Conservation (phyloP, 2,329 filamentous ascomycete genomes). For the Penicillium nordicum region DNA sequence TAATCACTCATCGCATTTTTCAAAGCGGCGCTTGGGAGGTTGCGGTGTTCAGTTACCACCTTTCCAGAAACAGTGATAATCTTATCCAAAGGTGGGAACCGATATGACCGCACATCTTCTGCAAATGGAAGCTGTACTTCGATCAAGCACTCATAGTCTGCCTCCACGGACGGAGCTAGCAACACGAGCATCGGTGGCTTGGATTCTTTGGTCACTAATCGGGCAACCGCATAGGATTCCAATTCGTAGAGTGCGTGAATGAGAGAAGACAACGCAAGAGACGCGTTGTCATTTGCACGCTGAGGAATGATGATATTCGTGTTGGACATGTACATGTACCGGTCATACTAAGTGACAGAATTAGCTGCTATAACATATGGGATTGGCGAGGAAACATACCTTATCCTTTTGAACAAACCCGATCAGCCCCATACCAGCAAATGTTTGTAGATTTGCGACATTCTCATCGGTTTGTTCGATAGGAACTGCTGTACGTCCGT, state of each 20-base stretch:
- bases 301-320: conserved; percentile 73
- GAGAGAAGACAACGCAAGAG: conserved; percentile 81
- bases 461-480: conserved; percentile 84
- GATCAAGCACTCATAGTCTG: conserved; percentile 77
- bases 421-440: conserved; percentile 72
- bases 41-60: conserved; percentile 73
- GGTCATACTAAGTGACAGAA: conserved; percentile 60
- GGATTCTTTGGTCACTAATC: conserved; percentile 78
- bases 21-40: conserved; percentile 73
- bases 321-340: conserved; percentile 80
- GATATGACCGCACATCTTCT: conserved; percentile 86
- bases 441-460: conserved; percentile 80
- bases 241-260: conserved; percentile 83
- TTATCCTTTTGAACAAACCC: conserved; percentile 76
- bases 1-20: conserved; percentile 82
- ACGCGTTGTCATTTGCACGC: conserved; percentile 74
- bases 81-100: conserved; percentile 83
- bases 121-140: conserved; percentile 90
- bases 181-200: conserved; percentile 74
- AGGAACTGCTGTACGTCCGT: conserved; percentile 85
- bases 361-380: neutral
- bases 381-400: conserved; percentile 43
- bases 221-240: conserved; percentile 79
- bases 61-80: conserved; percentile 85
- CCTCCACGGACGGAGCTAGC: conserved; percentile 74